A percentile compares a stretch with the other conserved stretches of the same genome.
Conservation (phyloP, 768 basidiomycete species). For the Vararia minispora region DNA sequence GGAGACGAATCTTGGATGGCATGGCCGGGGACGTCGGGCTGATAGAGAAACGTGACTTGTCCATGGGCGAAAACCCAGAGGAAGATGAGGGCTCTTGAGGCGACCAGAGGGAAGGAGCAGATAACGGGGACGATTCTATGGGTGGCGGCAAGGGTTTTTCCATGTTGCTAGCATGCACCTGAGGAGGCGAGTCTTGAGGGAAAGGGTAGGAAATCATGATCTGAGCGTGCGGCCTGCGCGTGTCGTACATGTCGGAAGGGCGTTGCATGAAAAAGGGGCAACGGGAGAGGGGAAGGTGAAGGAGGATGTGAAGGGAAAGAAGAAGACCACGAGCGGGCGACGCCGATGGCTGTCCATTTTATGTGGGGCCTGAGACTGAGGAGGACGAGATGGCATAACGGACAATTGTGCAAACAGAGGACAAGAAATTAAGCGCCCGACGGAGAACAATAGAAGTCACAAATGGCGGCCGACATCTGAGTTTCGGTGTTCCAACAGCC, state of each 20-base stretch:
- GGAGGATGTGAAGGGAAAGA: not conserved
- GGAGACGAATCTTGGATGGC: too few species aligned
- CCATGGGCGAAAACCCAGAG: too few species aligned
- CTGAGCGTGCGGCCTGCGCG: slow-evolving; percentile 2
- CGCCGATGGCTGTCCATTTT: too few species aligned
- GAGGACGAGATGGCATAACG: too few species aligned
- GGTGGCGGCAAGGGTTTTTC: too few species aligned
- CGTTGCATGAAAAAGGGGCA: not conserved
- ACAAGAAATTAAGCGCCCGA: not conserved
- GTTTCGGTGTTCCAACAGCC: not conserved
- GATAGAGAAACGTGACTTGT: too few species aligned
- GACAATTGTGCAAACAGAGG: too few species aligned
- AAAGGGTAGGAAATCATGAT: slow-evolving; percentile 7
- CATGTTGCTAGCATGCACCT: too few species aligned
- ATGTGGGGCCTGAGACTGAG: slow-evolving; percentile 13
- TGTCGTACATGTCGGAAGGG: slow-evolving; percentile 8
- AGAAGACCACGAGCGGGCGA: slow-evolving; percentile 18
- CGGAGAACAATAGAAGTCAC: not conserved
- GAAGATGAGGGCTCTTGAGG: too few species aligned
- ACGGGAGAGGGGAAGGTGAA: not conserved
- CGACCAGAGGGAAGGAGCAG: too few species aligned
- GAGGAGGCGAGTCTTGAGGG: slow-evolving; percentile 6
- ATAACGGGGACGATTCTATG: too few species aligned
- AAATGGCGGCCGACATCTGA: not conserved
- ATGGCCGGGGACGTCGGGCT: slow-evolving; percentile 20